Evolutionary conservation across 148 eudicot genomes (phyloP), one percentile per base, ranked within the genome.

Genomic region (Rhododendron simsii): DNA sequence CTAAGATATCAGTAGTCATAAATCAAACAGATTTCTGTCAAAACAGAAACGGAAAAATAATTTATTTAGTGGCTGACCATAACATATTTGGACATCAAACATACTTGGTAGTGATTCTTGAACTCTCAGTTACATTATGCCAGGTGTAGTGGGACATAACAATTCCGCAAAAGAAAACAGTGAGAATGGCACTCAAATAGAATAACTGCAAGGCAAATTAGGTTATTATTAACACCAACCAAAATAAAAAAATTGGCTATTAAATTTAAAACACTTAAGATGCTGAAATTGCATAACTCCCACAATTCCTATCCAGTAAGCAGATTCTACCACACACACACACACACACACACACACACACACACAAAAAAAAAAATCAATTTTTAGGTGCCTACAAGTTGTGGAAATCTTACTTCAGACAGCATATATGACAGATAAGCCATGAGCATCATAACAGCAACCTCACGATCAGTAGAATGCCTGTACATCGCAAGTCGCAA

Each of bases 71-170:
- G 59, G 78, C 65, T 6, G 45, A 23, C 39, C 65, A 82, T 80
- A 14, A 2, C 45, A 57, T 87, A 37, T 77, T 35, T 84, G 37
- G 11, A 37, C 39, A 67, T 50, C 10, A 59, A 15, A 81, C 95
- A 59, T 92, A 95, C 98, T 91, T 95, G 84, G 98, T 92, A 47
- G 98, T 95, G 86, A 95, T 86, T 87, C 98, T 92, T 83, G 98
- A 95, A 87, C 93, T 92, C 86, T 95, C 95, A 6, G 96, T 95
- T 74, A 95, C 96, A 87, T 95, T 95, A 82, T 95, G 98, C 98
- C 98, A 95, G 53, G 98, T 93, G 89, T 95, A 93, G 85, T 95
- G 98, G 39, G 98, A 95, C 98, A 95, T 95, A 85, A 95, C 98
- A 81, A 95, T 93, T 69, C 98, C 96, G 50, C 95, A 95, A 86